Evolutionary conservation across 768 basidiomycete species (phyloP).

Genomic region (Ramaria rubella): DNA sequence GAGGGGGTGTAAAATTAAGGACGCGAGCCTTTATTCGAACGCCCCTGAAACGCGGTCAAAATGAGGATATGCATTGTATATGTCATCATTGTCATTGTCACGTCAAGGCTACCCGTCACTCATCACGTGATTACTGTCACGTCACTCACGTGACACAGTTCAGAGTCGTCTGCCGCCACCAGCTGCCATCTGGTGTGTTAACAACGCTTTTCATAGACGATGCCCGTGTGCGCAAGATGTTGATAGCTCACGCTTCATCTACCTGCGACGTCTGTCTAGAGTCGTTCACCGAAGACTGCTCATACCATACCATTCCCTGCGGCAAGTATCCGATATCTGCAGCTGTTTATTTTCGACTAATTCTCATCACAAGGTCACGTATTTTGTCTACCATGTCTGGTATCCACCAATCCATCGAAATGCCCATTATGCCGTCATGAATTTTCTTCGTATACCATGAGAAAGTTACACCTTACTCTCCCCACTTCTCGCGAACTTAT

Average conservation of each 20-base stretch:
- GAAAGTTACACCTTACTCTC: slow-evolving; percentile 4
- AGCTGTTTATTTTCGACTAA: slow-evolving; percentile 5
- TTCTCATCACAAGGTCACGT: neutral
- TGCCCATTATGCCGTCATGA: slow-evolving; percentile 11
- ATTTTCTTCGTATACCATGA: slow-evolving; percentile 3
- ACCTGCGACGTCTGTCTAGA: slow-evolving; percentile 74
- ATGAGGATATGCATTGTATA: too few species aligned
- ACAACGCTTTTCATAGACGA: neutral
- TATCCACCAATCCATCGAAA: slow-evolving; percentile 5
- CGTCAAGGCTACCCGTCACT: too few species aligned
- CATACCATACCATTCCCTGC: slow-evolving; percentile 64
- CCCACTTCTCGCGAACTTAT: slow-evolving; percentile 3
- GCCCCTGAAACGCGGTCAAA: too few species aligned
- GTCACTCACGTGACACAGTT: too few species aligned
- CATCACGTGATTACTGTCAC: too few species aligned
- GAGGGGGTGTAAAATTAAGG: too few species aligned
- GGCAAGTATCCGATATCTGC: slow-evolving; percentile 44
- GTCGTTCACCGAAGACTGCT: slow-evolving; percentile 46
- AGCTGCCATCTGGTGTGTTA: too few species aligned
- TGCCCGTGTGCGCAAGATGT: slow-evolving; percentile 37
- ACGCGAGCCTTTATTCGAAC: too few species aligned
- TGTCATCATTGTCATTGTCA: too few species aligned
- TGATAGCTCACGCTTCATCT: slow-evolving; percentile 64
- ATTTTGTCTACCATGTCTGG: slow-evolving; percentile 12
- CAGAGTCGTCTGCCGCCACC: too few species aligned